A percentile compares a stretch with the other conserved stretches of the same genome.
These are phyloP conservation scores for Lindgomyces ingoldianus DNA, from an alignment of 495 filamentous ascomycete genomes.

Conservation along the genomic window DNA sequence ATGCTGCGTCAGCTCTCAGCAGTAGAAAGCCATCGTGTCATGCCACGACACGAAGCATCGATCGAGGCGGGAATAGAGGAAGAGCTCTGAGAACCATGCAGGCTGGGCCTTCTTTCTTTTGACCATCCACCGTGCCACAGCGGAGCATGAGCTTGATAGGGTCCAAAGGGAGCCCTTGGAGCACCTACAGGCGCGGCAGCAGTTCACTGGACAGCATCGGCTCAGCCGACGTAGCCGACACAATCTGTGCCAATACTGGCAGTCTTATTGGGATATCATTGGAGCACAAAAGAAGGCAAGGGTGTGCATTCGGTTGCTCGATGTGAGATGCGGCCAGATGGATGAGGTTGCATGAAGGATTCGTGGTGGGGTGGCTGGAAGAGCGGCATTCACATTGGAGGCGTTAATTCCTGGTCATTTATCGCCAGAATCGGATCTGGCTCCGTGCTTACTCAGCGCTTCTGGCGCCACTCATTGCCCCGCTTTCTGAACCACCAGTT, in stretches of 20 bases:
- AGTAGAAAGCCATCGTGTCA: constrained; percentile 6
- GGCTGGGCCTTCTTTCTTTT: constrained; percentile 28
- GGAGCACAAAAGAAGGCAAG: not conserved
- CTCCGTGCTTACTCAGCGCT: constrained; percentile 15
- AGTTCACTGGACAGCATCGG: constrained; percentile 17
- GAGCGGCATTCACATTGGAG: not conserved
- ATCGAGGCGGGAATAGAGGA: constrained; percentile 2
- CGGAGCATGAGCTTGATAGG: constrained; percentile 20
- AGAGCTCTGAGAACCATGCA: not conserved
- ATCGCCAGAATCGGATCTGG: constrained; percentile 1
- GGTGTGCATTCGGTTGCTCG: not conserved
- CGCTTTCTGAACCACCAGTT: constrained; percentile 13
- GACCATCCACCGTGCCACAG: constrained; percentile 26
- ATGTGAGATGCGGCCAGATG: constrained; percentile 11
- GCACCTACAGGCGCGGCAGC: constrained; percentile 8
- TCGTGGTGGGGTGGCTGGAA: constrained; percentile 7
- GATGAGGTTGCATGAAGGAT: constrained; percentile 12
- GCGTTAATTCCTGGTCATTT: not conserved
- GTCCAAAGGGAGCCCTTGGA: not conserved
- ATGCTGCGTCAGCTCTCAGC: constrained; percentile 22
- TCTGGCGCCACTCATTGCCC: constrained; percentile 6
- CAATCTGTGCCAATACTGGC: not conserved
- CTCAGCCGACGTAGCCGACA: constrained; percentile 1
- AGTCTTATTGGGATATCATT: constrained; percentile 13
- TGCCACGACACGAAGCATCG: constrained; percentile 20